Conservation (phyloP, 225 moss, liverwort and hornwort species). For the Physcomitrium patens region DNA sequence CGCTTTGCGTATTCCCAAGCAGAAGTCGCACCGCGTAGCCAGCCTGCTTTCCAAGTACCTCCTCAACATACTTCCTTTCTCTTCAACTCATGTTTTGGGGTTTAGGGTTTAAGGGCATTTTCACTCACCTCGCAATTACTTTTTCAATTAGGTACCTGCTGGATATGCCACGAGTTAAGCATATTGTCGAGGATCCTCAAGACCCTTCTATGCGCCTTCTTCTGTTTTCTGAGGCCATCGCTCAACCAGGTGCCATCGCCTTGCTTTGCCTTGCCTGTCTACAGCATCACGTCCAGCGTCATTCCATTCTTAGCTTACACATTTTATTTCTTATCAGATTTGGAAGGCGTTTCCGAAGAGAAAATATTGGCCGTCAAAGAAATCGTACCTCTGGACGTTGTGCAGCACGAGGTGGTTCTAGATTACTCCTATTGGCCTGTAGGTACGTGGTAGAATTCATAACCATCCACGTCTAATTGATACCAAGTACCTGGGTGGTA, state of each 20-base stretch:
- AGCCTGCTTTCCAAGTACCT: conserved; percentile 67
- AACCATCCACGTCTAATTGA: background rate
- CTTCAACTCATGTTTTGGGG: background rate
- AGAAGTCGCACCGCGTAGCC: conserved; percentile 69
- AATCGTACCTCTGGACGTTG: conserved; percentile 57
- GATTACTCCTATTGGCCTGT: conserved; percentile 92
- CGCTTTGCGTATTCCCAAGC: conserved; percentile 85
- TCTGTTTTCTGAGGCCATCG: conserved; percentile 62
- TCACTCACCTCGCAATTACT: background rate
- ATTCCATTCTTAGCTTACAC: background rate
- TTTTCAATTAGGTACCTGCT: conserved; percentile 59
- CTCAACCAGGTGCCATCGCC: conserved; percentile 40
- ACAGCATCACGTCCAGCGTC: background rate
- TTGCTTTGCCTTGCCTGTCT: background rate
- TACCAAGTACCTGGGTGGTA: background rate
- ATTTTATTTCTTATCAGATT: conserved; percentile 24
- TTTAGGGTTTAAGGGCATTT: background rate
- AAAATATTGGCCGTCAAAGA: conserved; percentile 54
- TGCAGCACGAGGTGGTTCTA: conserved; percentile 75
- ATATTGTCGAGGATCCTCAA: conserved; percentile 78
- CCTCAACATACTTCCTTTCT: background rate
- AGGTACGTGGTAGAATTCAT: conserved; percentile 51
- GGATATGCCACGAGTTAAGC: conserved; percentile 85
- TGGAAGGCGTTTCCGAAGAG: conserved; percentile 66
- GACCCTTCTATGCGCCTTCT: conserved; percentile 69